A percentile compares a stretch with the other conserved stretches of the same genome.
These are phyloP conservation scores for Blepharisma undulans DNA, from an alignment of 169 alveolate species.

Conservation along the genomic window DNA sequence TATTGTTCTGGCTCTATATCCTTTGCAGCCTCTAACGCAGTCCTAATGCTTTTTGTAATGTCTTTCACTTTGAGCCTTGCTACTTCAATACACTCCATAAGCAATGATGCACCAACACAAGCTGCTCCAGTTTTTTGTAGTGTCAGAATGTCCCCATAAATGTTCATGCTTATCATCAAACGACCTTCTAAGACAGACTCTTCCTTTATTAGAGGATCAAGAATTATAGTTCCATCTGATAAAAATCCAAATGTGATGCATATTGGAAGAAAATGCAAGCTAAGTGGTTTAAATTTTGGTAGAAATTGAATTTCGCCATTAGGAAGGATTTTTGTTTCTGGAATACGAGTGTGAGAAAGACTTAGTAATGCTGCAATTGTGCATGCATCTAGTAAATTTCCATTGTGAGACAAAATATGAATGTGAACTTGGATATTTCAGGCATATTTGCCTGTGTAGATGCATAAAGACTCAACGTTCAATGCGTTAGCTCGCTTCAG, in stretches of 20 bases:
- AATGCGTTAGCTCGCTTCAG: background rate
- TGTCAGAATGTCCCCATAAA: conserved; percentile 30
- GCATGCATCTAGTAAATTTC: conserved; percentile 1
- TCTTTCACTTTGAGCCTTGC: conserved; percentile 24
- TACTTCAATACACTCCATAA: conserved; percentile 7
- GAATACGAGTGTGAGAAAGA: background rate
- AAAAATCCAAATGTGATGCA: conserved; percentile 4
- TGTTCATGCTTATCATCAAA: background rate
- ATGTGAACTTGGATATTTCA: conserved; percentile 1
- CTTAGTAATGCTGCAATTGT: background rate
- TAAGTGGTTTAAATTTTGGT: background rate
- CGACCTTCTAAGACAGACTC: conserved; percentile 5
- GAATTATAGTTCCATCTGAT: background rate
- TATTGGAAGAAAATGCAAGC: conserved; percentile 21
- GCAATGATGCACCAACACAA: background rate
- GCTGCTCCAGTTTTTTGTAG: conserved; percentile 20
- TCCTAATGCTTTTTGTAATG: background rate
- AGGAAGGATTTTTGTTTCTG: conserved; percentile 22
- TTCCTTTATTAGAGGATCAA: conserved; percentile 23
- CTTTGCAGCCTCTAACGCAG: background rate
- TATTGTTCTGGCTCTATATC: background rate
- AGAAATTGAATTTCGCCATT: background rate
- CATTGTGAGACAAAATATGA: conserved; percentile 23
- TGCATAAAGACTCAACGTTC: conserved; percentile 12
- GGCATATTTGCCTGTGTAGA: background rate